A percentile compares a stretch with the other conserved stretches of the same genome.
These are phyloP conservation scores for Linum lewisii DNA, from an alignment of 345 rosid genomes.

Conservation along the genomic window DNA sequence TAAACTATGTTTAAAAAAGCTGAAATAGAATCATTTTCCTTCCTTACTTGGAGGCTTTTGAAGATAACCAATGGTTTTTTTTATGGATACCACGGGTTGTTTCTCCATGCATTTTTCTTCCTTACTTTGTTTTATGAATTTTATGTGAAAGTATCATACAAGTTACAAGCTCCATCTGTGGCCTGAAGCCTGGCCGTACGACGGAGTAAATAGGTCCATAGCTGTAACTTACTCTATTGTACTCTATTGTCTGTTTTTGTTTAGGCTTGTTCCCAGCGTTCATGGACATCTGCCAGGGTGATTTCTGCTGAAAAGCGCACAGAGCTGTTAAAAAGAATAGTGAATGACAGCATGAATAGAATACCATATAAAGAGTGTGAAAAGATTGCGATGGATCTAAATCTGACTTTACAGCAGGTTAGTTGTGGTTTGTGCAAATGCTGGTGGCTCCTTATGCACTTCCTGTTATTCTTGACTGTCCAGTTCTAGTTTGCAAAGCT, in stretches of 20 bases:
- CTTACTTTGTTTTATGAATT: not conserved
- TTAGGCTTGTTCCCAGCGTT: conserved; percentile 61
- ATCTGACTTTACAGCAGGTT: conserved; percentile 85
- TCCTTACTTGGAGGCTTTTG: not conserved
- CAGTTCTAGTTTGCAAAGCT: not conserved
- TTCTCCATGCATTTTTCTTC: not conserved
- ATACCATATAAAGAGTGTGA: conserved; percentile 68
- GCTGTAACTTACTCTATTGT: not conserved
- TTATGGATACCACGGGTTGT: not conserved
- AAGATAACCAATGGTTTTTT: too few relatives aligned
- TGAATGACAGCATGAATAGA: conserved; percentile 32
- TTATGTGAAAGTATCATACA: not conserved
- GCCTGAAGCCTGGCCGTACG: not conserved
- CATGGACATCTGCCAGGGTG: conserved; percentile 67
- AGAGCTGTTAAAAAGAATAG: conserved; percentile 43
- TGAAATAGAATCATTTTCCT: not conserved
- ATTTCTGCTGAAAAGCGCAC: conserved; percentile 86
- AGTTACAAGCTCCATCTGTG: not conserved
- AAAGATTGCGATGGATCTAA: conserved; percentile 74
- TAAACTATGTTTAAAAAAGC: not conserved
- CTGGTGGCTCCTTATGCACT: not conserved
- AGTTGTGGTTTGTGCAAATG: not conserved
- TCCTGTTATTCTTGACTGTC: not conserved
- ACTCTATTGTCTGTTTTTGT: not conserved
- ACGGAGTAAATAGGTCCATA: not conserved